Evolutionary conservation across 495 filamentous ascomycete genomes (phyloP).

Genomic region (Neurospora sp.): DNA sequence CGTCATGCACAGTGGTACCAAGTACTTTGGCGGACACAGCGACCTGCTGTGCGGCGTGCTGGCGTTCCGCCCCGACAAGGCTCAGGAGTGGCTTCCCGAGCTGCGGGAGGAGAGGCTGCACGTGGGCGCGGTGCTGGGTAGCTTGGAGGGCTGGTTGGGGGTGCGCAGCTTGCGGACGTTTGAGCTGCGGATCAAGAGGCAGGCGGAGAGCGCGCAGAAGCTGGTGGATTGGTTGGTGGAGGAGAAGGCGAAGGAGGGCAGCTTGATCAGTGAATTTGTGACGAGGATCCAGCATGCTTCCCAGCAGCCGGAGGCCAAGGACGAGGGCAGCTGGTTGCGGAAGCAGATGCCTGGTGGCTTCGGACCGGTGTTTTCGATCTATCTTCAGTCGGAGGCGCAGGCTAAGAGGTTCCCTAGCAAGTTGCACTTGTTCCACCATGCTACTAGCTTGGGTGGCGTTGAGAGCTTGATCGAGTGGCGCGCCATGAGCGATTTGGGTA

Average conservation of each 20-base stretch:
- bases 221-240: slow-evolving; percentile 63
- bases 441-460: slow-evolving; percentile 85
- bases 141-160: slow-evolving; percentile 84
- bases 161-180: slow-evolving; percentile 77
- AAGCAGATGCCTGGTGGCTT: slow-evolving; percentile 90
- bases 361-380: slow-evolving; percentile 77
- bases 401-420: slow-evolving; percentile 66
- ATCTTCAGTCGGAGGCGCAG: slow-evolving; percentile 44
- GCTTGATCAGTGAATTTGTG: slow-evolving; percentile 42
- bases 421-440: slow-evolving; percentile 80
- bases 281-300: slow-evolving; percentile 62
- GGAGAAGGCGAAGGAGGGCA: slow-evolving; percentile 21
- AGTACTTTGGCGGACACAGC: slow-evolving; percentile 91
- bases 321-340: slow-evolving; percentile 57
- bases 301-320: slow-evolving; percentile 51
- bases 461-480: slow-evolving; percentile 90
- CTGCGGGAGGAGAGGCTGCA: slow-evolving; percentile 56
- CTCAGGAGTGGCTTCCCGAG: slow-evolving; percentile 39
- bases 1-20: slow-evolving; percentile 85
- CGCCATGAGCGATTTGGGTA: slow-evolving; percentile 66
- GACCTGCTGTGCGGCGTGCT: slow-evolving; percentile 85
- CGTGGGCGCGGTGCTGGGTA: slow-evolving; percentile 83
- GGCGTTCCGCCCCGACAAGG: slow-evolving; percentile 37
- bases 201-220: slow-evolving; percentile 54
- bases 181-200: slow-evolving; percentile 66